Conservation (phyloP, 2,329 filamentous ascomycete species). For the Ceratocystis ficicola region DNA sequence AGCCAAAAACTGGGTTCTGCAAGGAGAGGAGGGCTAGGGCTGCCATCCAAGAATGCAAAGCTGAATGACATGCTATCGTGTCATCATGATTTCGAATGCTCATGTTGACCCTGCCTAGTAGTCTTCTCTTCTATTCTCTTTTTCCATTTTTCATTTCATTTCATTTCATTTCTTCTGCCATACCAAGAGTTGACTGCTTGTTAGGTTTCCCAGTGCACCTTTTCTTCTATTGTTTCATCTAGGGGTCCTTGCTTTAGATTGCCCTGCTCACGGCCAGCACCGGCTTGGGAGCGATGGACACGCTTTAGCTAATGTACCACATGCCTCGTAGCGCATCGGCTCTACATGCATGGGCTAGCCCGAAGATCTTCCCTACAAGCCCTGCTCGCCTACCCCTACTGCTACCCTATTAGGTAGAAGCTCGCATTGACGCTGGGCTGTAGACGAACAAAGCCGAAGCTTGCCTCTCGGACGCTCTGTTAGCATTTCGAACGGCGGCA, state of each 20-base stretch:
- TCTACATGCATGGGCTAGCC: not conserved
- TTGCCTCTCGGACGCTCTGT: too few relatives aligned
- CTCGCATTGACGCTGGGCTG: not conserved
- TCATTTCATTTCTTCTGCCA: not conserved
- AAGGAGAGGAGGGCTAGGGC: not conserved
- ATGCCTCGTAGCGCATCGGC: not conserved
- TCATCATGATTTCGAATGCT: too few relatives aligned
- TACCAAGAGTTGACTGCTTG: not conserved
- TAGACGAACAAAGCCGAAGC: not conserved
- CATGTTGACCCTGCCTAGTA: too few relatives aligned
- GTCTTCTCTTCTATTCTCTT: too few relatives aligned
- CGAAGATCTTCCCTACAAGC: not conserved
- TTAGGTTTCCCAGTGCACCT: not conserved
- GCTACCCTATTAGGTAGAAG: not conserved
- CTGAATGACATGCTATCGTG: too few relatives aligned
- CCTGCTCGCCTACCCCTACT: not conserved
- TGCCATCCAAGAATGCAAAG: not conserved
- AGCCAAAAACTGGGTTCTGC: not conserved
- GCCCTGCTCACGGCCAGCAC: slow-evolving; percentile 1
- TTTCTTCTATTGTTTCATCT: slow-evolving; percentile 10
- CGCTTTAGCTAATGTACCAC: not conserved
- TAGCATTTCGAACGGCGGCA: not conserved
- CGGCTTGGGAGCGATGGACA: not conserved
- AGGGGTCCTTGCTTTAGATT: slow-evolving; percentile 12
- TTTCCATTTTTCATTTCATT: too few relatives aligned